These are phyloP conservation scores for Xylaria sp. DNA, from an alignment of 2,329 filamentous ascomycete genomes.

Conservation along the genomic window DNA sequence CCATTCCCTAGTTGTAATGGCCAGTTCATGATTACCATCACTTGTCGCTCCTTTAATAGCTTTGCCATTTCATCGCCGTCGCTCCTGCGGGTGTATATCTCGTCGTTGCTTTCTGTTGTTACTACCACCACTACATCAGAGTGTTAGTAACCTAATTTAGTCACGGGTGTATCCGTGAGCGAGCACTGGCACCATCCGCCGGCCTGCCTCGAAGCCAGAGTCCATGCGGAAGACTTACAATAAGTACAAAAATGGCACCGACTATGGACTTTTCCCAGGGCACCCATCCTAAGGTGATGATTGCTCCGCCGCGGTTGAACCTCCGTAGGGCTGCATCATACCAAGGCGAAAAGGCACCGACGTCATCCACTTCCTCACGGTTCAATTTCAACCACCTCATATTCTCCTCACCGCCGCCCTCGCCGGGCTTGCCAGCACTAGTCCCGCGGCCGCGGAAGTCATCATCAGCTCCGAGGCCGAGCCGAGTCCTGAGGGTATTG, in stretches of 20 bases:
- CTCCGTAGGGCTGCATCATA: constrained; percentile 65
- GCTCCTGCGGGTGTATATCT: constrained; percentile 20
- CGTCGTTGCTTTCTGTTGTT: constrained; percentile 29
- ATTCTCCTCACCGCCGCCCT: constrained; percentile 69
- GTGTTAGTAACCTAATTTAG: not conserved
- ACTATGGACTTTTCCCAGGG: constrained; percentile 53
- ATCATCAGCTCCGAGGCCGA: constrained; percentile 60
- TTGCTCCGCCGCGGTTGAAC: constrained; percentile 62
- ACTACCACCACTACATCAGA: not conserved
- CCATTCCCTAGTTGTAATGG: constrained; percentile 31
- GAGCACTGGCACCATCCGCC: not conserved
- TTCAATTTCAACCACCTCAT: constrained; percentile 72
- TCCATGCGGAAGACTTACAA: not conserved
- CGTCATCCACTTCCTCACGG: constrained; percentile 65
- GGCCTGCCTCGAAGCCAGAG: not conserved
- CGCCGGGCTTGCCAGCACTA: constrained; percentile 71
- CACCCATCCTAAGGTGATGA: constrained; percentile 56
- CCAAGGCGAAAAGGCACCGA: constrained; percentile 56
- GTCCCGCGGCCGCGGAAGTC: constrained; percentile 70
- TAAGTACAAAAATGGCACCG: constrained; percentile 48
- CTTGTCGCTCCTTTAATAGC: constrained; percentile 34
- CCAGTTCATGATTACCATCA: constrained; percentile 29
- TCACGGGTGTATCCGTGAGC: not conserved
- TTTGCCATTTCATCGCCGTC: constrained; percentile 22
- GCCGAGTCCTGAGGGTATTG: constrained; percentile 61